These are phyloP conservation scores for Colletotrichum gigasporum DNA, from an alignment of 2,329 filamentous ascomycete species.

Conservation along the genomic window DNA sequence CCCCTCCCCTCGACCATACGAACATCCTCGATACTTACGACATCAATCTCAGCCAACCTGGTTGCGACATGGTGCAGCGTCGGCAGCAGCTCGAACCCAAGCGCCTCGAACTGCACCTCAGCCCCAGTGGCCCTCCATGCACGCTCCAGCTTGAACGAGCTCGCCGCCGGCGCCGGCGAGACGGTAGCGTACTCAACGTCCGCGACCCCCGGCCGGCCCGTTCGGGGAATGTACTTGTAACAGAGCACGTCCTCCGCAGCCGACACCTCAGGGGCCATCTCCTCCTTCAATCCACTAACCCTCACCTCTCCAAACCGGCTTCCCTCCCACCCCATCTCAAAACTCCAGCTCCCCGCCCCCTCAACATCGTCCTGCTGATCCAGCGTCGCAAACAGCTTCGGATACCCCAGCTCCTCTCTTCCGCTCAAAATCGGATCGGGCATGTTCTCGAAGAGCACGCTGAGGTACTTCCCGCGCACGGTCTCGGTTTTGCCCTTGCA, in stretches of 20 bases:
- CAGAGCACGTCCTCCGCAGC: constrained; percentile 55
- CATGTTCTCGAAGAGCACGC: constrained; percentile 65
- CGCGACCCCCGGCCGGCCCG: constrained; percentile 57
- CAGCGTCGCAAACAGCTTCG: constrained; percentile 59
- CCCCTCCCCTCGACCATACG: constrained; percentile 55
- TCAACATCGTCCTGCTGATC: constrained; percentile 36
- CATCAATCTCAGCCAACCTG: constrained; percentile 61
- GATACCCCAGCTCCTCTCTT: constrained; percentile 69
- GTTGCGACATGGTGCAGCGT: constrained; percentile 67
- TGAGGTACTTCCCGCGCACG: constrained; percentile 61
- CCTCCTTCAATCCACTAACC: not conserved
- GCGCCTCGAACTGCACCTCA: constrained; percentile 54
- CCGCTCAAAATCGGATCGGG: constrained; percentile 69
- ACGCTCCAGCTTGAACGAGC: constrained; percentile 41
- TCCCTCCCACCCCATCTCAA: constrained; percentile 5
- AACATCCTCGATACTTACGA: constrained; percentile 55
- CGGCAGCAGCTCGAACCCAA: constrained; percentile 64
- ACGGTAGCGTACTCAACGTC: constrained; percentile 63
- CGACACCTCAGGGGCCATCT: constrained; percentile 41
- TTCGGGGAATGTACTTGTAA: constrained; percentile 66
- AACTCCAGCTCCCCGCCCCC: not conserved
- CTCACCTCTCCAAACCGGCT: constrained; percentile 3
- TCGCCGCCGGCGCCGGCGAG: constrained; percentile 34
- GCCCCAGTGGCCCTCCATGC: constrained; percentile 46
- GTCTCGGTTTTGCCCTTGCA: constrained; percentile 61